Conservation (phyloP, 225 moss, liverwort and hornwort genomes). For the Antitrichia curtipendula region DNA sequence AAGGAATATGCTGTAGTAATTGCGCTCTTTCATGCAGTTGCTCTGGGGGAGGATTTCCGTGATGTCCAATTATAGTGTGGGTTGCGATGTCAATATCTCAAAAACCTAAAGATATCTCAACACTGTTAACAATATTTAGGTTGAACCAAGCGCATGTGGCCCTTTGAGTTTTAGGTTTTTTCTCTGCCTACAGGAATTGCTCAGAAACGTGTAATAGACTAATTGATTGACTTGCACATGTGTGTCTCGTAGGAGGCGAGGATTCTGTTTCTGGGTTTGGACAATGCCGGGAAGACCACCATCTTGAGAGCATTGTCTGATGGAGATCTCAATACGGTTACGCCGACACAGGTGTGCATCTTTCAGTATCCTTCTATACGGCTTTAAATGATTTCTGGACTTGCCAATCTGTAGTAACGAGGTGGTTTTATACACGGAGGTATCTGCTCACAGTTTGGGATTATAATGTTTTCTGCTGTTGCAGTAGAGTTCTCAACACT, state of each 20-base stretch:
- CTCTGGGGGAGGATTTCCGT: background rate
- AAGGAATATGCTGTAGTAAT: background rate
- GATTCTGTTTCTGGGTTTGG: slow-evolving; percentile 28
- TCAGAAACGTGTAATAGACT: too few species aligned
- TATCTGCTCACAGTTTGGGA: too few species aligned
- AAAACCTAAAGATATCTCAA: background rate
- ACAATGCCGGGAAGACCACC: slow-evolving; percentile 38
- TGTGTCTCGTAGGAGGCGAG: slow-evolving; percentile 9
- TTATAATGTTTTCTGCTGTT: background rate
- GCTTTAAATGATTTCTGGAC: background rate
- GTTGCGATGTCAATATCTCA: too few species aligned
- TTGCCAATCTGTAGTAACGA: background rate
- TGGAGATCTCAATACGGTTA: slow-evolving; percentile 4
- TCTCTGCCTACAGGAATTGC: background rate
- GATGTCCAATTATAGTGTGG: background rate
- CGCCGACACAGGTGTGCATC: slow-evolving; percentile 15
- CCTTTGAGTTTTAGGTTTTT: background rate
- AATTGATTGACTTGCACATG: background rate
- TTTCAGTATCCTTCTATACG: background rate
- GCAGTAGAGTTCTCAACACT: background rate
- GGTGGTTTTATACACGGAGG: background rate
- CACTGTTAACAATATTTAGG: too few species aligned
- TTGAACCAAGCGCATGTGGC: background rate
- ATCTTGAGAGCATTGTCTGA: slow-evolving; percentile 17
- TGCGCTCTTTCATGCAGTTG: background rate